These are phyloP conservation scores for Suillus fuscotomentosus DNA, from an alignment of 768 basidiomycete species.

Conservation along the genomic window DNA sequence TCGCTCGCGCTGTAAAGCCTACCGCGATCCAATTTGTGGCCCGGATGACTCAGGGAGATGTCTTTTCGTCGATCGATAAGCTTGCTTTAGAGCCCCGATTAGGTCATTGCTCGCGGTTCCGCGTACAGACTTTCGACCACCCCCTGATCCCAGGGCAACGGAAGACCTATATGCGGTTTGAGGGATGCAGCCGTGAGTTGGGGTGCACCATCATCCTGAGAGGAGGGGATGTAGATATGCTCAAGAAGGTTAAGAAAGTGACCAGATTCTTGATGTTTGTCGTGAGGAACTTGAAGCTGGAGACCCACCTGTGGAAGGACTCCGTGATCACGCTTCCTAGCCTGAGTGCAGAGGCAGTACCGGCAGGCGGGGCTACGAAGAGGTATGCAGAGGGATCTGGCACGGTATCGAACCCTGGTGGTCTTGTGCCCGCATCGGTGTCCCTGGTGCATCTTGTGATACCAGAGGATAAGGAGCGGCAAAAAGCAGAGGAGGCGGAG, in stretches of 20 bases:
- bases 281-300: constrained; percentile 90
- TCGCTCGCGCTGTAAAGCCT: constrained; percentile 86
- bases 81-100: constrained; percentile 85
- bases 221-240: constrained; percentile 78
- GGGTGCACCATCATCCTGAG: constrained; percentile 93
- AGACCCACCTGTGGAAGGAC: constrained; percentile 93
- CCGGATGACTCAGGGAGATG: constrained; percentile 93
- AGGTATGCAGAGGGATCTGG: constrained; percentile 24
- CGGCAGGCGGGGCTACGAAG: constrained; percentile 27
- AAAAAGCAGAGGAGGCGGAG: constrained; percentile 7
- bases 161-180: constrained; percentile 98
- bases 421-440: constrained; percentile 20
- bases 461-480: constrained; percentile 17
- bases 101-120: constrained; percentile 83
- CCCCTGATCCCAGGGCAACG: constrained; percentile 88
- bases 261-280: constrained; percentile 91
- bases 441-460: constrained; percentile 23
- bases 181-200: constrained; percentile 90
- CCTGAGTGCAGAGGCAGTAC: constrained; percentile 65
- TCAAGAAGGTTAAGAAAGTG: constrained; percentile 87
- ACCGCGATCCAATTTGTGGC: constrained; percentile 85
- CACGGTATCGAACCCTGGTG: constrained; percentile 12
- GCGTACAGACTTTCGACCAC: constrained; percentile 94
- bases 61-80: constrained; percentile 95
- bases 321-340: constrained; percentile 74